Evolutionary conservation across 2,329 filamentous ascomycete species (phyloP).

Genomic region (Xylogone sp.): DNA sequence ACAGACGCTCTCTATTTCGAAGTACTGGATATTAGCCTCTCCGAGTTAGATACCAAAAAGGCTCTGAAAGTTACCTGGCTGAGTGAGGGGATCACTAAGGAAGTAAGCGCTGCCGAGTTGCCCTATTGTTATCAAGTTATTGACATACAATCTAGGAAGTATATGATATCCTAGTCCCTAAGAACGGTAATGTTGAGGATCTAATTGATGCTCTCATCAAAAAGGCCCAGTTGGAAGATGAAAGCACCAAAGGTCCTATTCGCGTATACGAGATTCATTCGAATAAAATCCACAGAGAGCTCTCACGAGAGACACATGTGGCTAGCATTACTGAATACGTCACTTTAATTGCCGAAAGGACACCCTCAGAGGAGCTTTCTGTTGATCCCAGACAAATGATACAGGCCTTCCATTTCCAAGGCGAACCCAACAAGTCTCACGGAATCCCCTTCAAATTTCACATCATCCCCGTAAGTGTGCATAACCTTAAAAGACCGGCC

Average conservation of each 20-base stretch:
- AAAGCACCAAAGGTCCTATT: conserved; percentile 64
- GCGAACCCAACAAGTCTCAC: conserved; percentile 78
- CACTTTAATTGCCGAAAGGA: conserved; percentile 73
- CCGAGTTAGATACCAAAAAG: conserved; percentile 92
- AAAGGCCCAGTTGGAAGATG: conserved; percentile 75
- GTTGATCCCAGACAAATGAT: conserved; percentile 58
- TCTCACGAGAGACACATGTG: conserved; percentile 68
- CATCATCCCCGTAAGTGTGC: conserved; percentile 64
- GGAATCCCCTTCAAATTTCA: conserved; percentile 90
- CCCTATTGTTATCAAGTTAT: conserved; percentile 13
- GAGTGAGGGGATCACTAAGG: conserved; percentile 86
- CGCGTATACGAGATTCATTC: conserved; percentile 80
- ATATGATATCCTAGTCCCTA: conserved; percentile 80
- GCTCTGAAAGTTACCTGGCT: conserved; percentile 78
- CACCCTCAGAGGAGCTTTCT: conserved; percentile 69
- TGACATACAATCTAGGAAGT: conserved; percentile 55
- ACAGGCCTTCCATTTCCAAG: conserved; percentile 88
- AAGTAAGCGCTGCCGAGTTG: conserved; percentile 49
- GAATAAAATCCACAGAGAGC: conserved; percentile 79
- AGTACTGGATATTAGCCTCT: conserved; percentile 87
- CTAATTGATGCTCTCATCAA: conserved; percentile 72
- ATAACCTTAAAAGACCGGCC: neutral
- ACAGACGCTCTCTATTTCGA: conserved; percentile 86
- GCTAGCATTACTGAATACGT: conserved; percentile 83
- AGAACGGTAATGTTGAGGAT: conserved; percentile 77